A percentile compares a stretch with the other conserved stretches of the same genome.
These are phyloP conservation scores for Hura crepitans DNA, from an alignment of 441 rosid species.

Conservation along the genomic window DNA sequence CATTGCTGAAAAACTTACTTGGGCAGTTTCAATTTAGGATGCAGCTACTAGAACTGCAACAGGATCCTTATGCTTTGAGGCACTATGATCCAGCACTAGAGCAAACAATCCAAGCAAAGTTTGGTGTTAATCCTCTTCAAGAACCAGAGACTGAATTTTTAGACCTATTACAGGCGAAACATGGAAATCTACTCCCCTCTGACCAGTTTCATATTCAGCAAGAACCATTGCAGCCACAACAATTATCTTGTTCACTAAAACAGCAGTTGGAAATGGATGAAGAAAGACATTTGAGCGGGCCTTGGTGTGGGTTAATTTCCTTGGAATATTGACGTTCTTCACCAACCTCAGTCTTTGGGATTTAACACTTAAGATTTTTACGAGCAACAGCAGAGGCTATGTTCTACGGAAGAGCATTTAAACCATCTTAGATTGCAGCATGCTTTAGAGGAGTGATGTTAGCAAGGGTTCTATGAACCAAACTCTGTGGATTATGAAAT, in stretches of 20 bases:
- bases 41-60: conserved; percentile 30
- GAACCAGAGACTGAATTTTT: conserved; percentile 25
- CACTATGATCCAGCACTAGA: conserved; percentile 28
- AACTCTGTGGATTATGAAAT: conserved; percentile 14
- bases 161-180: conserved; percentile 25
- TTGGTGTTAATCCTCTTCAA: conserved; percentile 22
- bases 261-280: conserved; percentile 33
- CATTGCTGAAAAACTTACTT: conserved; percentile 22
- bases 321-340: conserved; percentile 25
- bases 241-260: conserved; percentile 29
- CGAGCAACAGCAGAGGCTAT: conserved; percentile 30
- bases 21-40: conserved; percentile 28
- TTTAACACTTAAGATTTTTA: conserved; percentile 26
- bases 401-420: conserved; percentile 30
- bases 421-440: conserved; percentile 25
- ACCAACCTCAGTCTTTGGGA: conserved; percentile 29
- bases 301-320: conserved; percentile 30
- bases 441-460: conserved; percentile 31
- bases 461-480: conserved; percentile 26
- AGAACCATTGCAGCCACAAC: conserved; percentile 35
- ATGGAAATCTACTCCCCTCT: conserved; percentile 21
- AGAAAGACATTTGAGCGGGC: conserved; percentile 23
- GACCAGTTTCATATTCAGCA: conserved; percentile 32
- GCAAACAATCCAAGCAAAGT: conserved; percentile 32
- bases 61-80: conserved; percentile 24